Evolutionary conservation across 2,329 filamentous ascomycete genomes (phyloP), one percentile per base, ranked within the genome.

Genomic region (Aspergillus fumigatus): DNA sequence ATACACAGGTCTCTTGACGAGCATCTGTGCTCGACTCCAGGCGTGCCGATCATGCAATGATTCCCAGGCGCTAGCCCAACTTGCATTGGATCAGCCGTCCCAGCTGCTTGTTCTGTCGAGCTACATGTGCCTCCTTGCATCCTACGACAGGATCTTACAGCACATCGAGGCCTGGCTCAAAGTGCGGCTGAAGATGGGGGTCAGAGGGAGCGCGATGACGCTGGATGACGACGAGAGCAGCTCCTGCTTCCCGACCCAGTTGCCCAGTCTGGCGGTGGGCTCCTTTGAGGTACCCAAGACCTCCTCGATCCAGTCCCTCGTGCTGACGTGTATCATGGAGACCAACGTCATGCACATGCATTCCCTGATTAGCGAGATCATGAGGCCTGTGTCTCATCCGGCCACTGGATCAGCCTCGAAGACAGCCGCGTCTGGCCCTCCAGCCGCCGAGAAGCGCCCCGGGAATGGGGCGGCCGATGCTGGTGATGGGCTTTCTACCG

Each of bases 41-140:
- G 10, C 27, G 11, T 29, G 27, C 27, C 10, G 27, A 11, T 29
- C 27, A 29, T 29, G 27, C 27, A 29, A 32, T 32, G 29, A 32
- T 32, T 4, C 29, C 1, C 3, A 32, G 2, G 5, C 29, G 4
- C 29, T 32, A 32, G 29, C 29, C 14, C 29, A 32, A 32, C 40
- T 51, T 4, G 19, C 48, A 55, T 11, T 55, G 25, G 53, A 55
- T 23, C 48, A 55, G 26, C 48, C 53, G 3, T 55, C 53, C 4
- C 53, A 50, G 53, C 21, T 51, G 48, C 53, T 55, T 17, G 53
- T 51, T 11, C 40, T 55, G 11, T 55, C 53, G 27, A 55, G 53
- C 26, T 55, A 55, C 38, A 35, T 55, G 3, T 55, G 53, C 38
- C 53, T 55, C 6, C n/a, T 51, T 17, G 48, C 43, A 26, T 25